Evolutionary conservation across 2,329 filamentous ascomycete genomes (phyloP), one percentile per base, ranked within the genome.

Genomic region (Exophiala spinifera): DNA sequence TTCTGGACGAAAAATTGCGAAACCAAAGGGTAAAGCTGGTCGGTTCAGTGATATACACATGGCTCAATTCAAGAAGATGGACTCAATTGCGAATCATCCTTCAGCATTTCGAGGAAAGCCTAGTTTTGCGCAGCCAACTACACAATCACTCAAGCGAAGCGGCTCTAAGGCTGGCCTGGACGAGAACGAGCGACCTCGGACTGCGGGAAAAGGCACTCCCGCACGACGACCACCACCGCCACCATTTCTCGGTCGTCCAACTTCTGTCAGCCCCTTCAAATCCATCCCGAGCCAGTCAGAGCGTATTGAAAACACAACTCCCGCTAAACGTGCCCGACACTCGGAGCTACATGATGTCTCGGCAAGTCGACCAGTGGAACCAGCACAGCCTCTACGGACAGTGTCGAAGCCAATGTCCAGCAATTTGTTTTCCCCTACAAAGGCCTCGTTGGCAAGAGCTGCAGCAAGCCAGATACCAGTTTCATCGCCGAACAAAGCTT

Each of bases 31-130:
- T 63, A 91, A 86, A 69, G 80, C 83, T 47, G 77, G 85, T 46
- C 86, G 92, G 43, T 97, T 86, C 73, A 96, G 89, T 68, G 86
- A 90, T 59, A 85, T 83, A 34, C 92, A 97, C 69, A 87, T 89
- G 82, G 84, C 86, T 46, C 83, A 92, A 66, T 96, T 97, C 75
- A 89, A 89, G 73, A 97, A 95, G 77, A 96, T 97, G 92, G 91
- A 96, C 69, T 96, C 91, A 1, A 96, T 97, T 66, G 89, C 84
- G 40, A 86, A 86, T 59, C 91, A 96, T 68, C 79, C 90, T 7
- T 95, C 91, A 10, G 82, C 86, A 14, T 94, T 79, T 74, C 63
- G 83, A 75, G 67, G 72, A 71, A 48, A 74, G 67, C 63, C 75
- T 66, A 65, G 77, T 49, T 71, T 69, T 47, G 70, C 72, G 58